Evolutionary conservation across 2,329 filamentous ascomycete genomes (phyloP), one percentile per base, ranked within the genome.

Genomic region (Corynespora cassiicola): DNA sequence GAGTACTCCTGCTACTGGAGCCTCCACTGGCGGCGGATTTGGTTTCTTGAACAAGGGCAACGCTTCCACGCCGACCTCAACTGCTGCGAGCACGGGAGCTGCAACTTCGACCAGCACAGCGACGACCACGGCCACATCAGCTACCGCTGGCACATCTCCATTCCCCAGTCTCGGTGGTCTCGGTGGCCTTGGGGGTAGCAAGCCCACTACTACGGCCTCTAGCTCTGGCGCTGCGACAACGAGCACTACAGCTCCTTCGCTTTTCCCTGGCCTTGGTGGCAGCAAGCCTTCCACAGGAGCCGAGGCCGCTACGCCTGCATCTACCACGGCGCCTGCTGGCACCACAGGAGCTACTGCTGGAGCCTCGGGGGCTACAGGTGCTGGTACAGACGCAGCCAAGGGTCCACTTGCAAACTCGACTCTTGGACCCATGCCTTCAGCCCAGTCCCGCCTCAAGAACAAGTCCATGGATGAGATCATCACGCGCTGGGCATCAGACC

Each of bases 401-500:
- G 48, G 39, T 16, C 75, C 65, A 18, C 72, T 92, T 31, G 84
- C 82, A 12, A 82, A 85, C 18, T 95, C 90, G 1, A 95, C 88
- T 3, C 77, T 82, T 21, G 91, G 91, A 0, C 90, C 91, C 2
- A 76, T 85, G 3, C 92, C 94, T 11, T 86, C 90, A 40, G 73
- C 77, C 2, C 84, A 95, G 58, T 94, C 92, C 4, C 86, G 94
- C 18, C 77, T 99, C 23, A 96, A 96, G 76, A 96, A 96, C 71
- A 97, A 96, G 74, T 96, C 92, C 1, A 96, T 99, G 88, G 94
- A 99, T 62, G 94, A 99, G 66, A 96, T 99, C 50, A 90, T 99
- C 52, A 96, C 90, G 4, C 85, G 90, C 20, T 99, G 94, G 94
- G 94, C 94, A 2, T 90, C 90, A 0, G 94, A 97, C 62, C 76